phyloP scores from a whole-genome alignment of 2,329 filamentous ascomycete species.

The Aquanectria penicillioides region DNA sequence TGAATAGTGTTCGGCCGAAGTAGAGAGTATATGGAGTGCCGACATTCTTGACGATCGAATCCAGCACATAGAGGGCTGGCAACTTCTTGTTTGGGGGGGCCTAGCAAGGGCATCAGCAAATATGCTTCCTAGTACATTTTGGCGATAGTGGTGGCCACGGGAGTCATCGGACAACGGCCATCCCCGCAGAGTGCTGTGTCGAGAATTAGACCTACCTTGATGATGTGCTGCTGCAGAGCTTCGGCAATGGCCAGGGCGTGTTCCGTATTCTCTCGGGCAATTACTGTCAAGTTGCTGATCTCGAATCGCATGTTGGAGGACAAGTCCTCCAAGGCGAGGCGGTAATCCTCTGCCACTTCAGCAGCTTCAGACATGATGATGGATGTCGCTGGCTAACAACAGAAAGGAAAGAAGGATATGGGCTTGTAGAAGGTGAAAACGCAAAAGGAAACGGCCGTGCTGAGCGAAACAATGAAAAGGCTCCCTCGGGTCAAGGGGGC shows the following conservation, averaged over 20 bases:
- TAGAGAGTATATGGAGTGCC: slow-evolving; percentile 97
- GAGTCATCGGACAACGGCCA: neutral
- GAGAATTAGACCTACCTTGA: slow-evolving; percentile 74
- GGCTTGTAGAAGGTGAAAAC: slow-evolving; percentile 16
- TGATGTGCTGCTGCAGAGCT: slow-evolving; percentile 91
- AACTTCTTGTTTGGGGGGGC: slow-evolving; percentile 89
- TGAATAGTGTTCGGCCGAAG: slow-evolving; percentile 89
- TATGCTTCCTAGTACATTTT: neutral
- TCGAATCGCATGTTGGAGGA: slow-evolving; percentile 91
- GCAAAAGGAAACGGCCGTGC: slow-evolving; percentile 20
- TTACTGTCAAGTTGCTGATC: slow-evolving; percentile 96
- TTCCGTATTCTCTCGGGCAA: slow-evolving; percentile 96
- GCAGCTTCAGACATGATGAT: slow-evolving; percentile 67
- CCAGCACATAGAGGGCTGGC: slow-evolving; percentile 95
- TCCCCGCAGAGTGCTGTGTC: neutral
- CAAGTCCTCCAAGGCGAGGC: slow-evolving; percentile 90
- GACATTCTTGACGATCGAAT: slow-evolving; percentile 98
- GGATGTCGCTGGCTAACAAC: slow-evolving; percentile 25
- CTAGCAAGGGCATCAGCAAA: slow-evolving; percentile 63
- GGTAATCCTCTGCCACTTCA: slow-evolving; percentile 95
- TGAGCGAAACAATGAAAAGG: slow-evolving; percentile 11
- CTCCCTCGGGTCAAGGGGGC: slow-evolving; percentile 12
- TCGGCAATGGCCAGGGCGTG: slow-evolving; percentile 93
- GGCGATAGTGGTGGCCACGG: neutral
- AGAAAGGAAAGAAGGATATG: slow-evolving; percentile 21